A percentile compares a stretch with the other conserved stretches of the same genome.
Conservation (phyloP, 345 rosid genomes). For the Aquilaria malaccensis region DNA sequence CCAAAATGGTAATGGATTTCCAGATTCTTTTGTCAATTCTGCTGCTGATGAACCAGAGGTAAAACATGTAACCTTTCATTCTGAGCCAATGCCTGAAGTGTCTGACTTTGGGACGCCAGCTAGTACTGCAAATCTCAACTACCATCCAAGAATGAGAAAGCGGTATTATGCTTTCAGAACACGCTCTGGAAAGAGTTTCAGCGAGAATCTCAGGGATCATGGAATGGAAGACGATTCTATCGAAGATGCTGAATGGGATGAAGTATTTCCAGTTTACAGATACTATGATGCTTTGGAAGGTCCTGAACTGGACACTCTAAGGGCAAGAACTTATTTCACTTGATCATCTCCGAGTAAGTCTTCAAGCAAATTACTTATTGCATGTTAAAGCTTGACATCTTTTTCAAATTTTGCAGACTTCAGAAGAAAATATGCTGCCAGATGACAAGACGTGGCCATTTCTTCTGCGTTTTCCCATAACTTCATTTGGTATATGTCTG, state of each 20-base stretch:
- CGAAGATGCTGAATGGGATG: slow-evolving; percentile 26
- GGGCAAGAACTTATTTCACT: slow-evolving; percentile 28
- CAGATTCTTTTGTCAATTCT: not conserved
- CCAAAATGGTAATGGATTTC: slow-evolving; percentile 11
- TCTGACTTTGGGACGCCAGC: slow-evolving; percentile 6
- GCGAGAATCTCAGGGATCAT: slow-evolving; percentile 37
- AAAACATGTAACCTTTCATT: slow-evolving; percentile 30
- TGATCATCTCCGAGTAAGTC: not conserved
- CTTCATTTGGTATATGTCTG: slow-evolving; percentile 86
- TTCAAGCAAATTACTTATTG: not conserved
- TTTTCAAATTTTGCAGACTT: slow-evolving; percentile 33
- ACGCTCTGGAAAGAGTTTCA: slow-evolving; percentile 65
- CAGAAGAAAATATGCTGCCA: slow-evolving; percentile 69
- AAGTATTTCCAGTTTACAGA: slow-evolving; percentile 57
- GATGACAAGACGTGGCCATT: slow-evolving; percentile 85
- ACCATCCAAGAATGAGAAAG: slow-evolving; percentile 24
- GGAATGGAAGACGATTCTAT: slow-evolving; percentile 12
- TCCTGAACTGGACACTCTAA: slow-evolving; percentile 78
- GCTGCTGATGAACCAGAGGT: not conserved
- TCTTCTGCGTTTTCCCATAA: slow-evolving; percentile 66
- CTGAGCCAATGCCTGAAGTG: slow-evolving; percentile 63
- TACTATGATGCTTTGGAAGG: slow-evolving; percentile 86
- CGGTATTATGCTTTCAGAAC: slow-evolving; percentile 82
- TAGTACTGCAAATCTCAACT: slow-evolving; percentile 9
- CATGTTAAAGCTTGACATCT: not conserved